phyloP scores from a whole-genome alignment of 177 flowering plant species.

The Tripterygium wilfordii region DNA sequence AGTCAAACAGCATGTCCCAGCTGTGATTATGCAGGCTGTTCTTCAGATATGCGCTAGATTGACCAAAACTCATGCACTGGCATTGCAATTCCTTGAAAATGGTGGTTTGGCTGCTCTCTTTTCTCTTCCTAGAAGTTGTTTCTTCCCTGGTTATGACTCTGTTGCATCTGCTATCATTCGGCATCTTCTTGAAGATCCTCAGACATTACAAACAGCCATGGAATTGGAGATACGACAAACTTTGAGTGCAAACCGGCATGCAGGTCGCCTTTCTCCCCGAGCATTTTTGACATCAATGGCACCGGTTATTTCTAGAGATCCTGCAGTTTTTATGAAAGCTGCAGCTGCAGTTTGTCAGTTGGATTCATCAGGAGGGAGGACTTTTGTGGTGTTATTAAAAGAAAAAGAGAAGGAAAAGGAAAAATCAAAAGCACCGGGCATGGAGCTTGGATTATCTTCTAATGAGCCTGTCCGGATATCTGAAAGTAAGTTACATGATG shows the following conservation, averaged over 20 bases:
- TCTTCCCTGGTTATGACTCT: conserved; percentile 84
- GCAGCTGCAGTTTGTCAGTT: conserved; percentile 77
- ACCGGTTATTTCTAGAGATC: conserved; percentile 88
- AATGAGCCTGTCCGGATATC: conserved; percentile 56
- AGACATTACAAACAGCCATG: conserved; percentile 92
- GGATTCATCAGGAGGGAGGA: conserved; percentile 78
- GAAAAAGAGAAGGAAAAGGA: conserved; percentile 81
- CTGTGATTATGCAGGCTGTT: conserved; percentile 83
- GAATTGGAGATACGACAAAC: conserved; percentile 86
- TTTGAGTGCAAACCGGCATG: conserved; percentile 59
- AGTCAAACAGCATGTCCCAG: conserved; percentile 73
- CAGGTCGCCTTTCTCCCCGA: conserved; percentile 51
- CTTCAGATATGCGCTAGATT: conserved; percentile 83
- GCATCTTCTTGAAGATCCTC: conserved; percentile 95
- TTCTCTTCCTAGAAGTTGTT: conserved; percentile 69
- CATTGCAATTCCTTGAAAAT: conserved; percentile 75
- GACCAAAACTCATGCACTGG: conserved; percentile 74
- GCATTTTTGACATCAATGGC: conserved; percentile 83
- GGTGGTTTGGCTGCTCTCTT: conserved; percentile 79
- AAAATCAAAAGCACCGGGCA: conserved; percentile 44
- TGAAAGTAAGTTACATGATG: conserved; percentile 71
- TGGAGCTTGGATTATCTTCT: conserved; percentile 45
- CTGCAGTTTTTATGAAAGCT: conserved; percentile 79
- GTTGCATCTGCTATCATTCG: conserved; percentile 81
- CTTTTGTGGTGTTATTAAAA: conserved; percentile 54